Evolutionary conservation across 1,139 yeast genomes (phyloP).

Genomic region (Maudiozyma humilis): DNA sequence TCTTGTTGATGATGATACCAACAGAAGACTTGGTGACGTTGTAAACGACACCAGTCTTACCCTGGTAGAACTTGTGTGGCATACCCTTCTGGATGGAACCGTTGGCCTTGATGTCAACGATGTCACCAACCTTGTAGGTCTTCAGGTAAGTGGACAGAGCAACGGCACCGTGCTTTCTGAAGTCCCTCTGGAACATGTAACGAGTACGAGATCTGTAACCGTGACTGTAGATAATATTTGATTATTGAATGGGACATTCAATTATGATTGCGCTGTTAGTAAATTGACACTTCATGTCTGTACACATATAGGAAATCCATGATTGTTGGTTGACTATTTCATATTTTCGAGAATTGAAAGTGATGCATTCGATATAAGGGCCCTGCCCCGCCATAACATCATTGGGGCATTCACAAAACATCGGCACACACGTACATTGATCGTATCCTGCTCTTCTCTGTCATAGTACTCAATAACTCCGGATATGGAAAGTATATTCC

Average conservation of each 20-base stretch:
- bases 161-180: conserved; percentile 94
- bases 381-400: too few relatives aligned
- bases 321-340: too few relatives aligned
- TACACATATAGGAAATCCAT: too few relatives aligned
- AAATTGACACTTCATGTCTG: too few relatives aligned
- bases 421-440: too few relatives aligned
- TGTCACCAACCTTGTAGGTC: conserved; percentile 97
- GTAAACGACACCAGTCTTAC: conserved; percentile 98
- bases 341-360: too few relatives aligned
- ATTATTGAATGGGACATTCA: not conserved
- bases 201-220: conserved; percentile 99
- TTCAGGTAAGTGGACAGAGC: conserved; percentile 95
- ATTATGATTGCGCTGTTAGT: not conserved
- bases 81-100: conserved; percentile 99
- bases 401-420: too few relatives aligned
- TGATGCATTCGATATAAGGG: too few relatives aligned
- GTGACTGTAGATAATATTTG: conserved; percentile 46
- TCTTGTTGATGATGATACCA: conserved; percentile 96
- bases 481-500: too few relatives aligned
- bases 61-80: conserved; percentile 99
- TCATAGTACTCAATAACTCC: too few relatives aligned
- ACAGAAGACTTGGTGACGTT: conserved; percentile 97
- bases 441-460: too few relatives aligned
- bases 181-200: conserved; percentile 99
- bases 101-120: conserved; percentile 98